These are phyloP conservation scores for Chrysoporthe cubensis DNA, from an alignment of 2,329 filamentous ascomycete genomes.

Conservation along the genomic window DNA sequence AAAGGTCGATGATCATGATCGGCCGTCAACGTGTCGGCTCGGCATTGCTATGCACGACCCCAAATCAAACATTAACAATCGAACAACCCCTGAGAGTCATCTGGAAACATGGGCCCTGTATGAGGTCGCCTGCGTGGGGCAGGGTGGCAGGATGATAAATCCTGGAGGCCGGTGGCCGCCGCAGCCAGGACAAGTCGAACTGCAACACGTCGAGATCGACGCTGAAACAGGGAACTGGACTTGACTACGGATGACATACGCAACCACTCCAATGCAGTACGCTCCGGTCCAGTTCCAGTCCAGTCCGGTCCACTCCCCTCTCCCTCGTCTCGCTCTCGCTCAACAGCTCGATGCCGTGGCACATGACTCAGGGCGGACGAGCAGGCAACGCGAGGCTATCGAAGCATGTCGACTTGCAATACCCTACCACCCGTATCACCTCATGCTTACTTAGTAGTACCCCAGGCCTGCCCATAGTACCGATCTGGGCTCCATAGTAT, in stretches of 20 bases:
- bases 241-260: not conserved
- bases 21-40: not conserved
- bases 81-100: not conserved
- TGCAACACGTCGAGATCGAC: conserved; percentile 3
- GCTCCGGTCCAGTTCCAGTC: not conserved
- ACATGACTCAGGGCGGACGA: not conserved
- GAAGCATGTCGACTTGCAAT: not conserved
- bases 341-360: not conserved
- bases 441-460: no score
- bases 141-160: no score
- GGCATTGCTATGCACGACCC: no score
- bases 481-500: not conserved
- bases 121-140: not conserved
- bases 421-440: no score
- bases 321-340: not conserved
- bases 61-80: not conserved
- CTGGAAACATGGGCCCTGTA: not conserved
- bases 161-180: no score
- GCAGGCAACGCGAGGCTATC: not conserved
- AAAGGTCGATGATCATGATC: no score
- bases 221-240: conserved; percentile 1
- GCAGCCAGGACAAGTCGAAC: not conserved
- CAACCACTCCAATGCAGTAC: not conserved
- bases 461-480: not conserved
- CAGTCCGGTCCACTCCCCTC: not conserved